Percentiles rank a stretch among this genome's conserved stretches.
Evolutionary conservation across 176 grass and related monocot species (phyloP).

Genomic region (Zoysia pacifica): DNA sequence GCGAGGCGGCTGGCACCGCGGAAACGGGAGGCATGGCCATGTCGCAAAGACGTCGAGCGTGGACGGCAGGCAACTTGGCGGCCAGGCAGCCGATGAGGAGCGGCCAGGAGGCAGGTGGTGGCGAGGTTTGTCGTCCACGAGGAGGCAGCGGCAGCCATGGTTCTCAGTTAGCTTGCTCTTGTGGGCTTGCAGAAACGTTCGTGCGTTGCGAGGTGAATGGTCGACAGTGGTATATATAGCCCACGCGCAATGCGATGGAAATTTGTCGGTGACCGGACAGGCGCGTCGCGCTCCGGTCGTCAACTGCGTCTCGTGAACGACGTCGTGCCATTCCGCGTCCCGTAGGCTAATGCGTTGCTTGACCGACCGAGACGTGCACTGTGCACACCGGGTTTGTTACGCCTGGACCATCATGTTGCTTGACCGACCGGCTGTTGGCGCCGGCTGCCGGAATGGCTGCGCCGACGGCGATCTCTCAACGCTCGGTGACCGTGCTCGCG

Average conservation of each 20-base stretch:
- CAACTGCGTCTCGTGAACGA: not conserved
- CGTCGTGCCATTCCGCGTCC: not conserved
- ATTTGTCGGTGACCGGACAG: not conserved
- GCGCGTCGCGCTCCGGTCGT: not conserved
- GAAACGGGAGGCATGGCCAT: not conserved
- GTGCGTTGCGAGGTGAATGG: not conserved
- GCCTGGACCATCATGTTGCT: too few relatives aligned
- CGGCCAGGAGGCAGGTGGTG: slow-evolving; percentile 30
- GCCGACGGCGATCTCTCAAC: too few relatives aligned
- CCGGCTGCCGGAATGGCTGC: too few relatives aligned
- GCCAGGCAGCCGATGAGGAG: slow-evolving; percentile 17
- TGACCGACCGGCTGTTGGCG: too few relatives aligned
- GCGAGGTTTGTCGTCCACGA: not conserved
- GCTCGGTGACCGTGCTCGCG: too few relatives aligned
- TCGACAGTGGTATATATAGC: not conserved
- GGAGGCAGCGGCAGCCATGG: not conserved
- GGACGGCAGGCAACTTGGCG: not conserved
- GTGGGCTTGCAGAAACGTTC: not conserved
- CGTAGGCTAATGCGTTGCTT: not conserved
- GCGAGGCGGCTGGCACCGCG: not conserved
- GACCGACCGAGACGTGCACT: not conserved
- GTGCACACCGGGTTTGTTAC: too few relatives aligned
- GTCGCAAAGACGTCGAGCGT: slow-evolving; percentile 6
- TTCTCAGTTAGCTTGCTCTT: not conserved
- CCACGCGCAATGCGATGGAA: not conserved